A percentile compares a stretch with the other conserved stretches of the same genome.
Evolutionary conservation across 805 yeast genomes (phyloP).

Genomic region (Kregervanrija pseudodelftensis): DNA sequence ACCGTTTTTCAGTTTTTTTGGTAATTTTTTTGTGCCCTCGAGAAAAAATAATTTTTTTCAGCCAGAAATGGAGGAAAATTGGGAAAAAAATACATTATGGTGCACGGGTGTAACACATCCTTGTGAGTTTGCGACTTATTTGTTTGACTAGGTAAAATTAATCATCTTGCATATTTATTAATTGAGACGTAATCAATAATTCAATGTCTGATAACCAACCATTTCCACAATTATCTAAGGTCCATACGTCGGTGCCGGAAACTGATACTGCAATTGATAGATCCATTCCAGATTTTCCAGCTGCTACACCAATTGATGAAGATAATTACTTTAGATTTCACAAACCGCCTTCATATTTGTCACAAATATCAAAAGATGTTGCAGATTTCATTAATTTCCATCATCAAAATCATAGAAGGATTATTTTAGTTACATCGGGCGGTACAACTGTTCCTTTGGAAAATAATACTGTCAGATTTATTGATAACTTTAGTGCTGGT

Average conservation of each 20-base stretch:
- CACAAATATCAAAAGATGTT: constrained; percentile 51
- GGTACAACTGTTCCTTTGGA: constrained; percentile 98
- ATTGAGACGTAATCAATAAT: not conserved
- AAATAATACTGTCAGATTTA: constrained; percentile 92
- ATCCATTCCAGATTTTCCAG: constrained; percentile 64
- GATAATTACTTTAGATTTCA: constrained; percentile 68
- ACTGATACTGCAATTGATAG: constrained; percentile 74
- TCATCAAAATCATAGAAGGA: constrained; percentile 32
- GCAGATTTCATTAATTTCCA: constrained; percentile 57
- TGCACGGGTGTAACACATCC: not conserved
- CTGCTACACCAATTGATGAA: constrained; percentile 67
- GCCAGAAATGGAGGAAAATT: too few relatives aligned
- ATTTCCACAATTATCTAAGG: constrained; percentile 17
- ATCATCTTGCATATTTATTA: not conserved
- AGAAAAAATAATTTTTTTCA: too few relatives aligned
- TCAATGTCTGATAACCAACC: constrained; percentile 1
- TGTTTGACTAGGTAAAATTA: too few relatives aligned
- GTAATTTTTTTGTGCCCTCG: not conserved
- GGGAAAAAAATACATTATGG: too few relatives aligned
- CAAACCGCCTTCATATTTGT: constrained; percentile 66
- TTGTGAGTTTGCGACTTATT: not conserved
- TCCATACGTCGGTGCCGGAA: constrained; percentile 67
- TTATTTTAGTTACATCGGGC: constrained; percentile 88
- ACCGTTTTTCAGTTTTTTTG: not conserved
- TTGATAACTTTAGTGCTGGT: constrained; percentile 96